Evolutionary conservation across 1,139 yeast species (phyloP).

Genomic region (Zygoascus meyerae): DNA sequence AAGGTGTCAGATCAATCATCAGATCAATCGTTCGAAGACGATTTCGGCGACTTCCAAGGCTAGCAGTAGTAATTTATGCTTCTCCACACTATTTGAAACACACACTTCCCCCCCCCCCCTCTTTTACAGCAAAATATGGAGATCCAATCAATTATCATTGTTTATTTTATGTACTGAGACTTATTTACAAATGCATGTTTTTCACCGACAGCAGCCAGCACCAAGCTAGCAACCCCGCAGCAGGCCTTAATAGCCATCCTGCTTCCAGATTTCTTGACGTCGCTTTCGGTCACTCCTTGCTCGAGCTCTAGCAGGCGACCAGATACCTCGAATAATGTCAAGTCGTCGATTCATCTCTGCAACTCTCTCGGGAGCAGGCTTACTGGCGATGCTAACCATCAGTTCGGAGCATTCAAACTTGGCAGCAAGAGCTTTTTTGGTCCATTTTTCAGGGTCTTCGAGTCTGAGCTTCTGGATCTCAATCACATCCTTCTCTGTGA

Average conservation of each 20-base stretch:
- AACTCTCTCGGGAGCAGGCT: conserved; percentile 37
- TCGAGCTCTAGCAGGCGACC: conserved; percentile 43
- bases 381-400: conserved; percentile 50
- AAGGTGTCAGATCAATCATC: conserved; percentile 15
- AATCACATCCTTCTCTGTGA: conserved; percentile 54
- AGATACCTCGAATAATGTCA: conserved; percentile 39
- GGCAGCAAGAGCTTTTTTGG: conserved; percentile 60
- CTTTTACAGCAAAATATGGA: too few species aligned
- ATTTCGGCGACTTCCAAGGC: conserved; percentile 41
- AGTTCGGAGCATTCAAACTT: conserved; percentile 53
- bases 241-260: conserved; percentile 42
- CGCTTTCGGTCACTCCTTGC: conserved; percentile 52
- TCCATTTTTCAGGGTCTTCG: conserved; percentile 58
- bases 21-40: conserved; percentile 33
- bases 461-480: conserved; percentile 59
- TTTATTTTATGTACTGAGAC: conserved; percentile 4
- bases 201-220: background rate
- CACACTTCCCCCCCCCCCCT: too few species aligned
- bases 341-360: conserved; percentile 43
- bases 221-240: background rate
- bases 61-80: too few species aligned
- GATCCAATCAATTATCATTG: background rate
- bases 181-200: conserved; percentile 2
- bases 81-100: too few species aligned
- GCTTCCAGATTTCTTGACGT: conserved; percentile 57